These are phyloP conservation scores for Eutrema yunnanense DNA, from an alignment of 345 rosid species.

Conservation along the genomic window DNA sequence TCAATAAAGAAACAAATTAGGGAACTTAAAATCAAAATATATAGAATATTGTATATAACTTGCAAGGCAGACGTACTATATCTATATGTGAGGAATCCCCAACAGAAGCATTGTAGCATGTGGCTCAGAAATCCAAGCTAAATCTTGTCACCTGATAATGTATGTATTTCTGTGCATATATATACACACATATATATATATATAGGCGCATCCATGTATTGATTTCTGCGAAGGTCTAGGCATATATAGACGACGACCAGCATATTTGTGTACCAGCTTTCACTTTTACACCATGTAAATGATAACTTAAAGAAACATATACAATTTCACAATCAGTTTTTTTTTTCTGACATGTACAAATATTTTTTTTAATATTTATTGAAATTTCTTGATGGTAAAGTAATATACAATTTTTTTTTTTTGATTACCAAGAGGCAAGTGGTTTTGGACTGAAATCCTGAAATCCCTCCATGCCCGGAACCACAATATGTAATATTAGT, in stretches of 20 bases:
- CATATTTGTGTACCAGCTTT: conserved; percentile 19
- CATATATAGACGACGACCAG: conserved; percentile 22
- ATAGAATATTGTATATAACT: background rate
- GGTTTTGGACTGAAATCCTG: too few species aligned
- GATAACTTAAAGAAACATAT: background rate
- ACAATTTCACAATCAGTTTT: background rate
- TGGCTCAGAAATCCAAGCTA: conserved; percentile 24
- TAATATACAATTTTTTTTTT: too few species aligned
- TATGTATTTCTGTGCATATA: conserved; percentile 16
- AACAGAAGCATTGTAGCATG: background rate
- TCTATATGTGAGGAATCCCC: background rate
- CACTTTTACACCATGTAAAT: conserved; percentile 12
- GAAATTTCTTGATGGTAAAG: too few species aligned
- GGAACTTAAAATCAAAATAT: background rate
- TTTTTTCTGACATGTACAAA: too few species aligned
- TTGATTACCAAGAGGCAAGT: too few species aligned
- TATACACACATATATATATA: conserved; percentile 1
- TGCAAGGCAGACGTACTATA: background rate
- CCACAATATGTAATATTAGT: too few species aligned
- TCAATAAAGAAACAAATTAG: background rate
- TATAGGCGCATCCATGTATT: background rate
- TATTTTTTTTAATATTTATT: too few species aligned
- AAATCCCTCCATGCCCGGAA: too few species aligned
- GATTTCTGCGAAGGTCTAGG: conserved; percentile 17
- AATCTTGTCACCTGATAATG: conserved; percentile 15